Evolutionary conservation across 768 basidiomycete species (phyloP).

Genomic region (Lactarius vividus): DNA sequence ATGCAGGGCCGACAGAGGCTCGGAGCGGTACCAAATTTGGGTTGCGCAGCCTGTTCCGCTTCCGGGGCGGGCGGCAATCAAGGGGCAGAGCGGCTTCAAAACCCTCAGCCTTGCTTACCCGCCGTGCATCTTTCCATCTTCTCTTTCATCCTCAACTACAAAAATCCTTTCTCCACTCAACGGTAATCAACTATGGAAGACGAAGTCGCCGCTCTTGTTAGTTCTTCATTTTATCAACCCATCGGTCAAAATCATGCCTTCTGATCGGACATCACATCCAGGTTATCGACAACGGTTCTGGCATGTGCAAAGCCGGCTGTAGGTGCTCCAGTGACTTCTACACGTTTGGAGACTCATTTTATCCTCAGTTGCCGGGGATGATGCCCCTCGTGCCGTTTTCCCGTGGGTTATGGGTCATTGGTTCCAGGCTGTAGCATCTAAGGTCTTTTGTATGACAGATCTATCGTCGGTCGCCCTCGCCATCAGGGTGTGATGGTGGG

Average conservation of each 20-base stretch:
- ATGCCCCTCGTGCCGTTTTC: conserved; percentile 94
- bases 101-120: background rate
- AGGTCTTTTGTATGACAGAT: conserved; percentile 42
- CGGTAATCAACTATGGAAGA: conserved; percentile 51
- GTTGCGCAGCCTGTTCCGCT: background rate
- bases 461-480: conserved; percentile 92
- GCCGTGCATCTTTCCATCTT: conserved; percentile 2
- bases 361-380: conserved; percentile 78
- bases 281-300: conserved; percentile 94
- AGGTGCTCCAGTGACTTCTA: conserved; percentile 38
- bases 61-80: conserved; percentile 7
- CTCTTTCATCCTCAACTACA: background rate
- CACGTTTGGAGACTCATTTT: conserved; percentile 60
- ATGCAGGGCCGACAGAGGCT: background rate
- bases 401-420: conserved; percentile 57
- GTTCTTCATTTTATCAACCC: conserved; percentile 23
- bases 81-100: background rate
- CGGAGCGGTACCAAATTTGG: conserved; percentile 6
- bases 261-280: conserved; percentile 31
- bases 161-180: conserved; percentile 10
- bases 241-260: conserved; percentile 12
- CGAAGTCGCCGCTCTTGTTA: conserved; percentile 57
- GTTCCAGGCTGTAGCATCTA: conserved; percentile 9
- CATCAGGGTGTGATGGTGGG: conserved; percentile 97
- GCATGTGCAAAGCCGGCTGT: conserved; percentile 99